Conservation (phyloP, 768 basidiomycete species). For the Mycena crocata region DNA sequence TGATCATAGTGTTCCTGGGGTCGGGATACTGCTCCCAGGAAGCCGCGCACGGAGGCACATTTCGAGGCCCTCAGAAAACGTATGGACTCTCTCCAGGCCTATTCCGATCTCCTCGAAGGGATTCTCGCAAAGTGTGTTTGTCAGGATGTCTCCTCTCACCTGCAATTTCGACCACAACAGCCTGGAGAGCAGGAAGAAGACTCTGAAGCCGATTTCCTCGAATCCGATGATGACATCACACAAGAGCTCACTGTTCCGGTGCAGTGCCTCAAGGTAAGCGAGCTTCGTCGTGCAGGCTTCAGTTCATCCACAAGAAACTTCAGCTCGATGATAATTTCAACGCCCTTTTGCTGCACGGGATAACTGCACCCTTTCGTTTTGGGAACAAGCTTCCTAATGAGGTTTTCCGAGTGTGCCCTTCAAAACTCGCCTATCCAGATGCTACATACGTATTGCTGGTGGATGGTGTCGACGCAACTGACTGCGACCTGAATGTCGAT, state of each 20-base stretch:
- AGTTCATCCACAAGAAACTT: not conserved
- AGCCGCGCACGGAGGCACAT: constrained; percentile 27
- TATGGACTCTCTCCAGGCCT: constrained; percentile 20
- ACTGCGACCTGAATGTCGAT: constrained; percentile 23
- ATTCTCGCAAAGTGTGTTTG: constrained; percentile 24
- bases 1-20: constrained; percentile 28
- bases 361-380: constrained; percentile 18
- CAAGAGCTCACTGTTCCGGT: constrained; percentile 26
- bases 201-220: constrained; percentile 6
- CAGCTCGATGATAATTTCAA: constrained; percentile 28
- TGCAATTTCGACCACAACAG: constrained; percentile 22
- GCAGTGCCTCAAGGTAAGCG: constrained; percentile 26
- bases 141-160: constrained; percentile 23
- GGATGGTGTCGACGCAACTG: constrained; percentile 15
- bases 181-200: constrained; percentile 11
- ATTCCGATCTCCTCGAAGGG: constrained; percentile 16
- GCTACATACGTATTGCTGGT: constrained; percentile 24
- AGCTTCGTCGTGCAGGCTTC: too few species aligned
- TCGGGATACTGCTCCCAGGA: constrained; percentile 2
- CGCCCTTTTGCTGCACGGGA: constrained; percentile 17
- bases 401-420: not conserved
- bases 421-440: constrained; percentile 10
- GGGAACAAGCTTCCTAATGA: not conserved
- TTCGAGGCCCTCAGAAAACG: constrained; percentile 32
- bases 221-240: constrained; percentile 30